These are phyloP conservation scores for Sporothrix schenckii DNA, from an alignment of 2,329 filamentous ascomycete genomes.

Conservation along the genomic window DNA sequence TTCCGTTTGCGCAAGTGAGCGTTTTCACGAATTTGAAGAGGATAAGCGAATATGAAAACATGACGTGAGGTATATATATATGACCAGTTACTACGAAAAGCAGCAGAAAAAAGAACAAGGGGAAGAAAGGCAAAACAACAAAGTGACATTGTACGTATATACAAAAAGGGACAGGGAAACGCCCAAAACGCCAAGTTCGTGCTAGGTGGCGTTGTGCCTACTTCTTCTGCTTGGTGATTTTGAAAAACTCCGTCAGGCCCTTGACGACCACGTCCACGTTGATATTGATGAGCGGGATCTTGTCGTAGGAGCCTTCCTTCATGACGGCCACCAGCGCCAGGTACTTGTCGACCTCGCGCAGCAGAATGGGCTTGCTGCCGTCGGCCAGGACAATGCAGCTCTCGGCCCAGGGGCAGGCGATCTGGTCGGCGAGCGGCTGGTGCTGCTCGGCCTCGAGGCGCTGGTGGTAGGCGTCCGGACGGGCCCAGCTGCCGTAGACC, in stretches of 20 bases:
- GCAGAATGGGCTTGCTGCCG: conserved; percentile 64
- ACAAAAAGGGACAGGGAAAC: neutral
- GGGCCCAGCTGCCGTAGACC: conserved; percentile 79
- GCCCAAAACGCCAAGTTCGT: conserved; percentile 1
- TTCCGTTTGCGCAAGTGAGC: neutral
- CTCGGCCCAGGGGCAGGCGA: conserved; percentile 67
- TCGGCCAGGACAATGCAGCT: conserved; percentile 69
- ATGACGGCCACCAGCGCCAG: conserved; percentile 82
- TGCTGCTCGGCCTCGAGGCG: conserved; percentile 63
- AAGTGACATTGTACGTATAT: neutral
- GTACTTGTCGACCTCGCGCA: conserved; percentile 72
- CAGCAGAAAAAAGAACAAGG: neutral
- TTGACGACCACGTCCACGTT: conserved; percentile 82
- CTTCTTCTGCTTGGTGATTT: conserved; percentile 64
- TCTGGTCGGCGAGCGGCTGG: conserved; percentile 65
- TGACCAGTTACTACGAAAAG: neutral
- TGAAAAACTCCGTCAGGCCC: conserved; percentile 77
- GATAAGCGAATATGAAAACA: too few relatives aligned
- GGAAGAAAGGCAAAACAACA: neutral
- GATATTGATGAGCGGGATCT: conserved; percentile 83
- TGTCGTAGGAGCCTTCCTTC: conserved; percentile 81
- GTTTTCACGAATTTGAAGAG: too few relatives aligned
- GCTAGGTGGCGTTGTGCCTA: conserved; percentile 6
- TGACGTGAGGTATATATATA: conserved; percentile 20
- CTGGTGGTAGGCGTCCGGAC: conserved; percentile 58